Conservation (phyloP, 1,139 yeast genomes). For the Zhuliangozyma blackwelliae region DNA sequence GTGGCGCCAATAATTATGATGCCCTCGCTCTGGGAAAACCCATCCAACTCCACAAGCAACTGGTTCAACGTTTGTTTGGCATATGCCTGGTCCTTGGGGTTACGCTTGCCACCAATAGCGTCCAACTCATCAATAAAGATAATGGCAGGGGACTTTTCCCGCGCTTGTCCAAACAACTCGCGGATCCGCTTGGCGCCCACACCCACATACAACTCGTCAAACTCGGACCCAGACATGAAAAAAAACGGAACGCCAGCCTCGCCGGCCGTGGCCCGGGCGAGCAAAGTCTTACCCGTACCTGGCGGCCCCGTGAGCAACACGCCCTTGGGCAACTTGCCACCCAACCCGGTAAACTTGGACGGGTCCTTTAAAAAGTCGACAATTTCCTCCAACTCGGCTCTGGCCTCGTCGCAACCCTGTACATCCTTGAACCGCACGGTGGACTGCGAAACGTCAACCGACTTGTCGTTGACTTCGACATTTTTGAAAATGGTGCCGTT, state of each 20-base stretch:
- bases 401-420: slow-evolving; percentile 97
- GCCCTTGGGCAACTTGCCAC: slow-evolving; percentile 97
- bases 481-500: slow-evolving; percentile 80
- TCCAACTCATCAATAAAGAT: slow-evolving; percentile 73
- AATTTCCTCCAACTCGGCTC: slow-evolving; percentile 93
- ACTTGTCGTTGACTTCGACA: slow-evolving; percentile 67
- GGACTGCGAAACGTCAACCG: slow-evolving; percentile 80
- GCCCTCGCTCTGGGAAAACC: slow-evolving; percentile 89
- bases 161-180: slow-evolving; percentile 87
- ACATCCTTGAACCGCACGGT: slow-evolving; percentile 90
- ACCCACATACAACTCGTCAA: slow-evolving; percentile 96
- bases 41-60: slow-evolving; percentile 91
- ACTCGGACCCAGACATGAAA: slow-evolving; percentile 98
- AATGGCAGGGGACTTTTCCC: slow-evolving; percentile 95
- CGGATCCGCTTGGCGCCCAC: slow-evolving; percentile 98
- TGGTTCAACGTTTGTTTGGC: slow-evolving; percentile 97
- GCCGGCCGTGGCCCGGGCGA: slow-evolving; percentile 98
- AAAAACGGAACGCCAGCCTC: slow-evolving; percentile 99
- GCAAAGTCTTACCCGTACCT: slow-evolving; percentile 96
- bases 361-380: slow-evolving; percentile 97
- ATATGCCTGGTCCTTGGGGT: slow-evolving; percentile 96
- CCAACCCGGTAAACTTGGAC: slow-evolving; percentile 89
- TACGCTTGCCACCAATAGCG: slow-evolving; percentile 97
- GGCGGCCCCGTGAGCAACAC: slow-evolving; percentile 97
- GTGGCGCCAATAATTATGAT: slow-evolving; percentile 97